A percentile compares a stretch with the other conserved stretches of the same genome.
Evolutionary conservation across 2,329 filamentous ascomycete species (phyloP).

Genomic region (Colletotrichum nymphaeae): DNA sequence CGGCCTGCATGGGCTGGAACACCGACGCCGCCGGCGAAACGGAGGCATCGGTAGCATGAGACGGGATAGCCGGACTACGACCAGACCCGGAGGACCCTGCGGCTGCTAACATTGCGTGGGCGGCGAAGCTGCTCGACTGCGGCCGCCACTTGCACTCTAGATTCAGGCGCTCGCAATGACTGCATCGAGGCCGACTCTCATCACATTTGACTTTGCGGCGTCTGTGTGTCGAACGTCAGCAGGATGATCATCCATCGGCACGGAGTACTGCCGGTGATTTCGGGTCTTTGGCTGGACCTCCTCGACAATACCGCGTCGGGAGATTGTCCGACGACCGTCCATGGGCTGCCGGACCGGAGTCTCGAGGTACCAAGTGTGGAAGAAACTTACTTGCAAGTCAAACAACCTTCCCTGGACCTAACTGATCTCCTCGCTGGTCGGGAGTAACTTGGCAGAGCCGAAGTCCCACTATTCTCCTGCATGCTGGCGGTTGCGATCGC

Average conservation of each 20-base stretch:
- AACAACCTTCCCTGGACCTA: slow-evolving; percentile 54
- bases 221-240: slow-evolving; percentile 41
- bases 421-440: slow-evolving; percentile 28
- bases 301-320: not conserved
- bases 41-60: slow-evolving; percentile 44
- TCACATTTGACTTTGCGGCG: slow-evolving; percentile 67
- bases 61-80: slow-evolving; percentile 38
- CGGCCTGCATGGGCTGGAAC: slow-evolving; percentile 44
- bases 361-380: not conserved
- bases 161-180: slow-evolving; percentile 64
- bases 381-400: slow-evolving; percentile 57
- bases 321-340: not conserved
- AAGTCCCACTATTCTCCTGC: slow-evolving; percentile 32
- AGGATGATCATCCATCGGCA: not conserved
- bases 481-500: slow-evolving; percentile 31
- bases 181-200: slow-evolving; percentile 63
- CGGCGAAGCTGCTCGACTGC: slow-evolving; percentile 35
- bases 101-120: slow-evolving; percentile 35
- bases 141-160: slow-evolving; percentile 63
- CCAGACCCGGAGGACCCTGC: slow-evolving; percentile 37
- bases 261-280: not conserved
- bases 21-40: slow-evolving; percentile 39
- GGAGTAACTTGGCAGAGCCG: slow-evolving; percentile 28
- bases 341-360: not conserved
- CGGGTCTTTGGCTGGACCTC: not conserved